Conservation (phyloP, 2,329 filamentous ascomycete species). For the Xylariales sp. region DNA sequence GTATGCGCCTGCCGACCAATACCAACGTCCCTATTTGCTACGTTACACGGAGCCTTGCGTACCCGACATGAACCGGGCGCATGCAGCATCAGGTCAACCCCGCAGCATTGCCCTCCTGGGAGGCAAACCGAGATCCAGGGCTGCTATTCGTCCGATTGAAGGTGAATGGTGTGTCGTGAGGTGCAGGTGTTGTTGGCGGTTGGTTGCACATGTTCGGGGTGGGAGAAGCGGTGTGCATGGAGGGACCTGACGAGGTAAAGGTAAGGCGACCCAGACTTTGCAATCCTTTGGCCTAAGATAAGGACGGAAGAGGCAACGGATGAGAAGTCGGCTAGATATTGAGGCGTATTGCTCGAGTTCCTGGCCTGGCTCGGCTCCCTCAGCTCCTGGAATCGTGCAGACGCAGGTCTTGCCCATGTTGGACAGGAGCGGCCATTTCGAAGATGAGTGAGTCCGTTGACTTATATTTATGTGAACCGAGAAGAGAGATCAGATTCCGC, state of each 20-base stretch:
- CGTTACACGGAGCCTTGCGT: too few species aligned
- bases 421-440: not conserved
- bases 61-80: too few species aligned
- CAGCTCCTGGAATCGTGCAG: not conserved
- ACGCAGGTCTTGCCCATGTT: not conserved
- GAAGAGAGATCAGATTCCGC: too few species aligned
- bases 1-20: too few species aligned
- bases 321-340: not conserved
- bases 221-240: not conserved
- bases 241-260: not conserved
- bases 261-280: not conserved
- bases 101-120: not conserved
- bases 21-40: too few species aligned
- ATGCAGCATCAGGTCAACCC: not conserved
- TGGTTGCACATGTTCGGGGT: not conserved
- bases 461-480: too few species aligned
- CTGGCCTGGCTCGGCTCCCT: too few species aligned
- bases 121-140: not conserved
- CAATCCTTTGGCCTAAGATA: not conserved
- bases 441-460: too few species aligned
- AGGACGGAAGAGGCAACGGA: not conserved
- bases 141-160: not conserved
- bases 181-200: not conserved
- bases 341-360: not conserved
- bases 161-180: not conserved